These are phyloP conservation scores for Neurospora sp. DNA, from an alignment of 495 filamentous ascomycete genomes.

Conservation along the genomic window DNA sequence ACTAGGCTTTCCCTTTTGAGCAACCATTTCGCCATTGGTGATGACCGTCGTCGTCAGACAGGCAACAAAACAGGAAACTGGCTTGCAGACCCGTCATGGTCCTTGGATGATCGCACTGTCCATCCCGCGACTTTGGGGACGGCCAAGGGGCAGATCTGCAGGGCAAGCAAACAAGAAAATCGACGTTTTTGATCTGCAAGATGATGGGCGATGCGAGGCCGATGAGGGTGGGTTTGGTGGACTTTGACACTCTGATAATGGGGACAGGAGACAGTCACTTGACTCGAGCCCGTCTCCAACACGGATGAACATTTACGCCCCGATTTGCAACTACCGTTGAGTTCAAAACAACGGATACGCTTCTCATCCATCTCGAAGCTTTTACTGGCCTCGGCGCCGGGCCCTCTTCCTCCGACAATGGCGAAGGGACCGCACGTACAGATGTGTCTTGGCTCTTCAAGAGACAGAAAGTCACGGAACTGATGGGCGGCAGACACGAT, in stretches of 20 bases:
- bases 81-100: not conserved
- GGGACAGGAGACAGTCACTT: not conserved
- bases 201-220: not conserved
- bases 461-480: not conserved
- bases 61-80: not conserved
- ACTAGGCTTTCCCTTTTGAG: not conserved
- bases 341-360: not conserved
- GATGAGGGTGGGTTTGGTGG: not conserved
- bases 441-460: not conserved
- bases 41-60: not conserved
- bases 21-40: not conserved
- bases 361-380: not conserved
- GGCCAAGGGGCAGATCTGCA: not conserved
- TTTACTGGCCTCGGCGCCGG: not conserved
- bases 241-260: not conserved
- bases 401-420: not conserved
- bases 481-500: not conserved
- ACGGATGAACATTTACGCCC: not conserved
- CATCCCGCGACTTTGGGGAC: not conserved
- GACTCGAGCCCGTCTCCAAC: not conserved
- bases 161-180: not conserved
- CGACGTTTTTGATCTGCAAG: not conserved
- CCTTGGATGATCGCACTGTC: not conserved
- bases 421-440: not conserved
- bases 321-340: not conserved